Conservation (phyloP, 257 asterid species). For the Linderniella brevidens region DNA sequence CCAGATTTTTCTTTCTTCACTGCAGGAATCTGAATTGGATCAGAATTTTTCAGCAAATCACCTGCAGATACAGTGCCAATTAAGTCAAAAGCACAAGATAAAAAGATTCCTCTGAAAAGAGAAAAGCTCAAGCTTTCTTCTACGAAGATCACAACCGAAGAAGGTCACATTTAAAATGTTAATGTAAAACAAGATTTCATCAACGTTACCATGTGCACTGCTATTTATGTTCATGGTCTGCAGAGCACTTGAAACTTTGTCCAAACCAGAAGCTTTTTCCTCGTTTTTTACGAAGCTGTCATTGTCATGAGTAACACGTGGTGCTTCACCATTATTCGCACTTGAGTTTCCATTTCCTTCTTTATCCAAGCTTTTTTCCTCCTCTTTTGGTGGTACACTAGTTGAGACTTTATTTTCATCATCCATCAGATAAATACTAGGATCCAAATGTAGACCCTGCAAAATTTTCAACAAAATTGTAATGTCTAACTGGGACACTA, state of each 20-base stretch:
- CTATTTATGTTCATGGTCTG: constrained; percentile 31
- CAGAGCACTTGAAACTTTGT: constrained; percentile 30
- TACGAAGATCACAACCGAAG: not conserved
- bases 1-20: constrained; percentile 52
- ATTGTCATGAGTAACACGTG: constrained; percentile 16
- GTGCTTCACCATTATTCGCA: constrained; percentile 16
- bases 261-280: constrained; percentile 24
- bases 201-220: constrained; percentile 20
- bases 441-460: constrained; percentile 99
- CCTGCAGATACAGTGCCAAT: constrained; percentile 23
- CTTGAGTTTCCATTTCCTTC: constrained; percentile 23
- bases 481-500: no score
- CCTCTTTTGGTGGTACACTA: constrained; percentile 28
- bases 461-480: constrained; percentile 10
- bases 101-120: not conserved
- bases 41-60: constrained; percentile 31
- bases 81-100: constrained; percentile 5
- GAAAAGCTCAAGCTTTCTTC: not conserved
- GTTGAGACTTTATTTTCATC: constrained; percentile 54
- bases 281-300: constrained; percentile 12
- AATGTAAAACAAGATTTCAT: no score
- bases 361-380: constrained; percentile 23
- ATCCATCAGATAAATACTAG: constrained; percentile 90
- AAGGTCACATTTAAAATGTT: constrained; percentile 6
- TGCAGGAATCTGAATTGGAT: constrained; percentile 17